A percentile compares a stretch with the other conserved stretches of the same genome.
phyloP scores from a whole-genome alignment of 2,329 filamentous ascomycete genomes.

The Eutypa lata region DNA sequence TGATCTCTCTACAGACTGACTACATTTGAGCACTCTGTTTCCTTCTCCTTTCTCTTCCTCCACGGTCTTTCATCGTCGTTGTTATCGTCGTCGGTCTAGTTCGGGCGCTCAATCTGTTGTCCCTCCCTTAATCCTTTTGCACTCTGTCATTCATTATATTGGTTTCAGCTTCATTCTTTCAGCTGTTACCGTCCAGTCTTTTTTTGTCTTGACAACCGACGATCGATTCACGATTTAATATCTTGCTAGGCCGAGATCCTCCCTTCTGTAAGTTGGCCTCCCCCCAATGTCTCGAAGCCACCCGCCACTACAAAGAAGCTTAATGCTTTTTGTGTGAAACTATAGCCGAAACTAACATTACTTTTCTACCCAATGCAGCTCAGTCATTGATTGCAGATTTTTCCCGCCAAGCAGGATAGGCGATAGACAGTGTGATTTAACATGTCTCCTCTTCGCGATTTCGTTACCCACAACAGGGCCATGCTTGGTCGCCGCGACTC shows the following conservation, averaged over 20 bases:
- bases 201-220: conserved; percentile 27
- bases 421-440: conserved; percentile 10
- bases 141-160: conserved; percentile 37
- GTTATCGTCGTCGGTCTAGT: conserved; percentile 29
- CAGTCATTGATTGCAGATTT: conserved; percentile 16
- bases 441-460: conserved; percentile 32
- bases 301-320: neutral
- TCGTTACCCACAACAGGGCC: conserved; percentile 36
- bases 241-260: conserved; percentile 27
- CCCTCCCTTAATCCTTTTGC: conserved; percentile 28
- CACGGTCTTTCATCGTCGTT: conserved; percentile 33
- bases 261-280: conserved; percentile 23
- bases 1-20: neutral
- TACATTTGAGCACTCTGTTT: conserved; percentile 7
- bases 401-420: conserved; percentile 14
- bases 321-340: neutral
- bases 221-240: conserved; percentile 21
- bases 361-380: conserved; percentile 15
- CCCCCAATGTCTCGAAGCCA: conserved; percentile 14
- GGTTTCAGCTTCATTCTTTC: conserved; percentile 46
- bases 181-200: conserved; percentile 46
- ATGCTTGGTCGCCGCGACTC: conserved; percentile 48
- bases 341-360: conserved; percentile 13
- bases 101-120: conserved; percentile 22
- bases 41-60: conserved; percentile 20